A percentile compares a stretch with the other conserved stretches of the same genome.
phyloP scores from a whole-genome alignment of 768 basidiomycete genomes.

The Russula dissimulans region DNA sequence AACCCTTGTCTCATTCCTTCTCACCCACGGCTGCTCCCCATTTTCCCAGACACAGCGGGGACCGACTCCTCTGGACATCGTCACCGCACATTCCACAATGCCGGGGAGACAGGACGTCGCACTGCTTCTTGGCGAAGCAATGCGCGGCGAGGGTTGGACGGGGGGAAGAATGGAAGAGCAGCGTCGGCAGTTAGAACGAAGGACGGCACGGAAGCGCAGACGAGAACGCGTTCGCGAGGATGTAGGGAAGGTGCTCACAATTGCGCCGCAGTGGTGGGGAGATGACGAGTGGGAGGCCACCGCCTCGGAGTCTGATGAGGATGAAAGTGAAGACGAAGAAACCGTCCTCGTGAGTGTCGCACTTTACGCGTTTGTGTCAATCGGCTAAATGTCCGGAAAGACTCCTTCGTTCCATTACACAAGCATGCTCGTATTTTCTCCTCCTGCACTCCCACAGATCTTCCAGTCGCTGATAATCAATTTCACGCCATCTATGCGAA shows the following conservation, averaged over 20 bases:
- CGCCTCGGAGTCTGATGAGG: slow-evolving; percentile 31
- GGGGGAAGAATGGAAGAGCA: slow-evolving; percentile 68
- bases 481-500: slow-evolving; percentile 59
- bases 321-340: slow-evolving; percentile 40
- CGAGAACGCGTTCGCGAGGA: slow-evolving; percentile 49
- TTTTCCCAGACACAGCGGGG: slow-evolving; percentile 68
- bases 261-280: slow-evolving; percentile 61
- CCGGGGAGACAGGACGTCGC: slow-evolving; percentile 81
- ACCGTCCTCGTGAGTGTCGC: slow-evolving; percentile 38
- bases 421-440: slow-evolving; percentile 91
- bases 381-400: slow-evolving; percentile 27
- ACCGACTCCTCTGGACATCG: slow-evolving; percentile 81
- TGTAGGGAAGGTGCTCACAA: slow-evolving; percentile 46
- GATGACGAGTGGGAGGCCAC: slow-evolving; percentile 30
- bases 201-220: slow-evolving; percentile 42
- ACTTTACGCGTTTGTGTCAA: not conserved
- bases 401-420: slow-evolving; percentile 70
- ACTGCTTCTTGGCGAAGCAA: slow-evolving; percentile 79
- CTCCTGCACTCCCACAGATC: slow-evolving; percentile 63
- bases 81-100: slow-evolving; percentile 72
- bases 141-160: slow-evolving; percentile 77
- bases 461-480: slow-evolving; percentile 76
- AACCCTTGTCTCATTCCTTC: slow-evolving; percentile 82
- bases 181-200: slow-evolving; percentile 50
- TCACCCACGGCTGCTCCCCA: slow-evolving; percentile 87